A percentile compares a stretch with the other conserved stretches of the same genome.
Conservation (phyloP, 1,284 basidiomycete genomes). For the Kwoniella shivajii region DNA sequence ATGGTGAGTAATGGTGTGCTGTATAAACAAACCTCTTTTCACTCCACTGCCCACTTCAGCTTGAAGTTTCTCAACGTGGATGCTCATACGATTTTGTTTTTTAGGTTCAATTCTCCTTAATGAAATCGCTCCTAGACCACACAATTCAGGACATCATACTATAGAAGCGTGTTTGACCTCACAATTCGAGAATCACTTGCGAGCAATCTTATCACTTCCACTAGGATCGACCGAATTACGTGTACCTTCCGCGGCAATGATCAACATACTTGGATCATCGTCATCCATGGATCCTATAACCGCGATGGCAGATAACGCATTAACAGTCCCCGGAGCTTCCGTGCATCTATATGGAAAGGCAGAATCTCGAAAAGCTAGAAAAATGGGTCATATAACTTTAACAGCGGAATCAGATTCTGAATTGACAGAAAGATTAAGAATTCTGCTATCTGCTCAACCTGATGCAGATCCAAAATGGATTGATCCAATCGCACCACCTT, state of each 20-base stretch:
- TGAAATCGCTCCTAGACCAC: conserved; percentile 98
- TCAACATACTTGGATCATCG: conserved; percentile 87
- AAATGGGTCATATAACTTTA: conserved; percentile 97
- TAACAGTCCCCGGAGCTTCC: conserved; percentile 72
- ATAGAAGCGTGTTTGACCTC: conserved; percentile 96
- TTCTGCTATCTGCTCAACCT: conserved; percentile 69
- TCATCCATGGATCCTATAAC: conserved; percentile 62
- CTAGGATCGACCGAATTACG: conserved; percentile 87
- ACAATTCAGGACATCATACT: conserved; percentile 99
- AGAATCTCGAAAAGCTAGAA: conserved; percentile 84
- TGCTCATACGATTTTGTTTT: background rate
- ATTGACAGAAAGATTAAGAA: conserved; percentile 68
- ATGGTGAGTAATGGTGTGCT: conserved; percentile 63
- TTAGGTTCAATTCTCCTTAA: conserved; percentile 82
- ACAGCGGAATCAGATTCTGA: conserved; percentile 81
- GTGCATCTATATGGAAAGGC: conserved; percentile 93
- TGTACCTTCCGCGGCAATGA: conserved; percentile 86
- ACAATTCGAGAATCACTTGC: conserved; percentile 97
- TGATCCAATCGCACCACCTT: conserved; percentile 61
- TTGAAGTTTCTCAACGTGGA: background rate
- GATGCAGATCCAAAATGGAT: conserved; percentile 58
- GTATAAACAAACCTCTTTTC: background rate
- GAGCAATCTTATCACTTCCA: conserved; percentile 89
- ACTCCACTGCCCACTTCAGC: background rate
- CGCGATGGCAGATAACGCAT: conserved; percentile 62